Base-by-base conservation (phyloP, 2,329 filamentous ascomycete genomes). In the Curvularia lunata region DNA sequence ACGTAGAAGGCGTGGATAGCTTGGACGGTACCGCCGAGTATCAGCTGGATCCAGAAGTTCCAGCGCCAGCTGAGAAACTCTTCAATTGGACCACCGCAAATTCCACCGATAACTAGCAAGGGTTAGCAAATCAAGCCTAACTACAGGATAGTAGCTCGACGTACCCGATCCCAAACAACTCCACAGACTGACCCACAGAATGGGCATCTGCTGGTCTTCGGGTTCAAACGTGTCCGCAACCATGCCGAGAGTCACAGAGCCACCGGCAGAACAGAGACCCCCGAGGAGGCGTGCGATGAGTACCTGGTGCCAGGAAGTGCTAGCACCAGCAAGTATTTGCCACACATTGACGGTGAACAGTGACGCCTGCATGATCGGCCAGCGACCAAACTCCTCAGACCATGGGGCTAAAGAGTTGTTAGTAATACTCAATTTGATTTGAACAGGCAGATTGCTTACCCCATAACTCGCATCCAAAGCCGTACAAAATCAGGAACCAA, bases 401-500 rank as follows among this genome's bases (percentile, higher is more conserved):
- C 91, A 84, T 65, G 30, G 91, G 0, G 91, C 91, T 37, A 6
- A 18, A 18, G 16, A 16, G 34, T 16, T 18, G 16, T 37, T 18
- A 37, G 34, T n/a, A 6, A 16, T 37, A 16, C 6, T 37, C 16
- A n/a, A 5, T 7, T 18, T 18, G 34, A 37, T 16, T n/a, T n/a
- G 13, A 6, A 18, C 5, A 37, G 7, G 34, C 16, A 37, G 5
- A 37, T 34, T 34, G 5, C 34, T 18, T 37, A 37, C 34, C 34
- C 91, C 91, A 95, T 0, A 94, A 82, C 75, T 95, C 91, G 73
- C 91, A 95, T 23, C 91, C 91, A 70, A 95, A 92, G 28, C 90
- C 91, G 72, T 95, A 95, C 1, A 88, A 75, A 42, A 95, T 83
- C 45, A 95, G 78, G 78, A 93, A 95, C 64, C 92, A 86, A 79